Evolutionary conservation across 371 early-diverging fungal genomes (phyloP), one percentile per base, ranked within the genome.

Genomic region (Apophysomyces sp.): DNA sequence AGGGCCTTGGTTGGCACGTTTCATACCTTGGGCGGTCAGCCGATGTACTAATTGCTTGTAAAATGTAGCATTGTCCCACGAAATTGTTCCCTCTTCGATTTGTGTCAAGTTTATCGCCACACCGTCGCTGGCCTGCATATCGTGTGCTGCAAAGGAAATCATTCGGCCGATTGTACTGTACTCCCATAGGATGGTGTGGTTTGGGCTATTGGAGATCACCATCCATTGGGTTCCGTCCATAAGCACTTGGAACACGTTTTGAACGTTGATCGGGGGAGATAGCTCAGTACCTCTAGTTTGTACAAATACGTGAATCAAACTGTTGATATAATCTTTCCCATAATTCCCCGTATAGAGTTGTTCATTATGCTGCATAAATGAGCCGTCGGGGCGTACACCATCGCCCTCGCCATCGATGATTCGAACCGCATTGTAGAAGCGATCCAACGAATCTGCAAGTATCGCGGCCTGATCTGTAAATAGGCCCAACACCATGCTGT

Each of bases 331-430:
- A 9, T 65, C 69, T 27, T 69, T 64, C 26, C 76, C 76, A 39
- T 75, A 75, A 29, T 71, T 72, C 3, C 72, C 76, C 18, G 60
- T 69, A 32, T 71, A 71, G 1, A 75, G 60, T 2, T 72, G 55
- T 0, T 69, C 69, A 8, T 40, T 21, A 31, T 75, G 76, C n/a
- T 72, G 71, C 61, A 75, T 68, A 40, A 71, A 75, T 0, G 76
- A 72, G 3, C 76, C 76, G 58, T 75, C 76, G 1, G 70, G 44
- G 32, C 72, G 66, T 13, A 75, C 65, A 21, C 76, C 76, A 44
- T 73, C 74, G 12, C 55, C 61, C 18, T 52, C 37, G 12, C 6
- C 57, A 6, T 31, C 1, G 2, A 36, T 68, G n/a, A 68, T 54
- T 11, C 31, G 9, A 4, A 68, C 65, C 13, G 62, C 65, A 3